Conservation (phyloP, 768 basidiomycete genomes). For the Fomitopsis serialis region DNA sequence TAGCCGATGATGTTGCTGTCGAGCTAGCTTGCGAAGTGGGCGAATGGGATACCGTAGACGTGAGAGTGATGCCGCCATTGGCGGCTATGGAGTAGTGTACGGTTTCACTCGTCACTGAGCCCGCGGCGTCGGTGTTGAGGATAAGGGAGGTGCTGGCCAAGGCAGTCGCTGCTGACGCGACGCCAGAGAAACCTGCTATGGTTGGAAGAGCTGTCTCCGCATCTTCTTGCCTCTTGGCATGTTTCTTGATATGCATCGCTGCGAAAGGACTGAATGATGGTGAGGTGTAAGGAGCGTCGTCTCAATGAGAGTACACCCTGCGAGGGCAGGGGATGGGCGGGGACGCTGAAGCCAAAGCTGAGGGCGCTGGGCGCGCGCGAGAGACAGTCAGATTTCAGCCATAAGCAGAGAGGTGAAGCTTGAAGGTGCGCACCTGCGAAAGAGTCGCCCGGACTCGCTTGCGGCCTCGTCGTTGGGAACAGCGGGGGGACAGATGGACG, state of each 20-base stretch:
- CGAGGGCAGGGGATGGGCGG: neutral
- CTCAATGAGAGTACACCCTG: constrained; percentile 2
- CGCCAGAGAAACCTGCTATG: neutral
- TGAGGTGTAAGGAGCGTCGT: constrained; percentile 15
- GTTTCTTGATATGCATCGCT: constrained; percentile 11
- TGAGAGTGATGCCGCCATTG: neutral
- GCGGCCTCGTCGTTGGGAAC: neutral
- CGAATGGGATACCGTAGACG: neutral
- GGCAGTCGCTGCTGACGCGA: neutral
- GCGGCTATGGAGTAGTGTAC: neutral
- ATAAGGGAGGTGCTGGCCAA: neutral
- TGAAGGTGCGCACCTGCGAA: neutral
- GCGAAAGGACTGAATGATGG: constrained; percentile 8
- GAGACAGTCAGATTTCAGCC: neutral
- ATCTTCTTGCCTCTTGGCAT: constrained; percentile 2
- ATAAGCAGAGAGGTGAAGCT: neutral
- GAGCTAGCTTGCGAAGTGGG: constrained; percentile 1
- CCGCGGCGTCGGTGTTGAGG: neutral
- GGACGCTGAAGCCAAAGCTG: neutral
- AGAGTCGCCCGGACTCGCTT: neutral
- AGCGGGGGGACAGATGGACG: neutral
- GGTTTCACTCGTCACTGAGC: neutral
- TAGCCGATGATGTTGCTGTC: constrained; percentile 4
- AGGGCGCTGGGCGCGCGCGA: neutral
- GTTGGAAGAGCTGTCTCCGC: neutral